Evolutionary conservation across 805 yeast genomes (phyloP).

Genomic region (Yarrowia osloensis): DNA sequence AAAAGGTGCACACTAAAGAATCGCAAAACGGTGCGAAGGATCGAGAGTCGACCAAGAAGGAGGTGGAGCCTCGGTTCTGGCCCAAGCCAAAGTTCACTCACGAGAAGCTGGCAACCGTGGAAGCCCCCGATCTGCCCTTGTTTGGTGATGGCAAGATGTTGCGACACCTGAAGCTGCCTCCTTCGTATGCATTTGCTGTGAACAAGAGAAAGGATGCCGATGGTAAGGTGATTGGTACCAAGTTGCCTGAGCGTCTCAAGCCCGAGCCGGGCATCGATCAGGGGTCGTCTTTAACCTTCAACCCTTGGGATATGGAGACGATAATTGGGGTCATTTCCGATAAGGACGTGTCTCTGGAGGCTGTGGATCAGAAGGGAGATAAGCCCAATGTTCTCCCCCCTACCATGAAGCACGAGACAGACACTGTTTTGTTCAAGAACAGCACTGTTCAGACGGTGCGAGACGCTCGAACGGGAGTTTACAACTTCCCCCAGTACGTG

Average conservation of each 20-base stretch:
- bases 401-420: slow-evolving; percentile 61
- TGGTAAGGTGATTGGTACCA: background rate
- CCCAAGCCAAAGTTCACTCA: background rate
- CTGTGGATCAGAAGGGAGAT: slow-evolving; percentile 5
- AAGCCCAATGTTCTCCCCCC: slow-evolving; percentile 47
- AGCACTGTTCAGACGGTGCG: slow-evolving; percentile 78
- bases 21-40: background rate
- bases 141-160: background rate
- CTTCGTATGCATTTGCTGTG: background rate
- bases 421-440: slow-evolving; percentile 64
- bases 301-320: background rate
- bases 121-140: background rate
- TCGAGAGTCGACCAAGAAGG: background rate
- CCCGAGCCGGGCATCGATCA: background rate
- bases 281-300: background rate
- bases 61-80: background rate
- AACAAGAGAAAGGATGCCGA: too few species aligned
- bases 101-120: background rate
- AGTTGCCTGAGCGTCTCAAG: background rate
- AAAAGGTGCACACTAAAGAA: background rate
- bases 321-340: background rate
- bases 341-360: background rate
- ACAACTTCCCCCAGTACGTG: slow-evolving; percentile 65
- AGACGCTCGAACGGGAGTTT: slow-evolving; percentile 75
- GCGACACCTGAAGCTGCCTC: background rate